A percentile compares a stretch with the other conserved stretches of the same genome.
Conservation (phyloP, 2,329 filamentous ascomycete species). For the Lomentospora prolificans region DNA sequence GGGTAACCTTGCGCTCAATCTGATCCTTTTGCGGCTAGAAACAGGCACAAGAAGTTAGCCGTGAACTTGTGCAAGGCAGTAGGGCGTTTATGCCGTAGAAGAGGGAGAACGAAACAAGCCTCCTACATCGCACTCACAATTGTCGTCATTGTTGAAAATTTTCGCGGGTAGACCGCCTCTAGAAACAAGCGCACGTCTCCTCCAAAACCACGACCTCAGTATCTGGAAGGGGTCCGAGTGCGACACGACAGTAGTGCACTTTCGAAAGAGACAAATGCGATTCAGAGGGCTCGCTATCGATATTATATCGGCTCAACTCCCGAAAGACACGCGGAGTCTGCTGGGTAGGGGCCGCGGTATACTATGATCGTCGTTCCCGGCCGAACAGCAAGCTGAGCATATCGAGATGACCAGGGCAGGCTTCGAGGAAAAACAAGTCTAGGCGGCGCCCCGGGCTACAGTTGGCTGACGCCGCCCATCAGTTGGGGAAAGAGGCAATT, state of each 20-base stretch:
- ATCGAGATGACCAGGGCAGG: neutral
- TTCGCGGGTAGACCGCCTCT: neutral
- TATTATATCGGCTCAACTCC: neutral
- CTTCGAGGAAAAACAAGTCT: neutral
- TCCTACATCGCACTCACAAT: neutral
- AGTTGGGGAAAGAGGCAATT: neutral
- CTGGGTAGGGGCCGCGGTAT: neutral
- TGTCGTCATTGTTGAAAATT: neutral
- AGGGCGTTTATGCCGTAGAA: no score
- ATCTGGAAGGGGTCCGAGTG: no score
- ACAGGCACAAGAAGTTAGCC: neutral
- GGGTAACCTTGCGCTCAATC: neutral
- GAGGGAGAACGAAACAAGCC: no score
- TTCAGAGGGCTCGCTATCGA: no score
- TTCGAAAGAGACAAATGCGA: no score
- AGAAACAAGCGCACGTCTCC: neutral
- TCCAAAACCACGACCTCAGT: neutral
- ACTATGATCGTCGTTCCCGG: neutral
- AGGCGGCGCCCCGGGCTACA: constrained; percentile 2
- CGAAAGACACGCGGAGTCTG: neutral
- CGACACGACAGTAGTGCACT: no score
- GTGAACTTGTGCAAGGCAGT: no score
- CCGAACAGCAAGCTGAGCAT: neutral
- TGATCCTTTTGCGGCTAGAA: neutral
- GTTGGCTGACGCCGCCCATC: neutral